phyloP scores from a whole-genome alignment of 805 yeast genomes.

The Lipomyces oligophaga region DNA sequence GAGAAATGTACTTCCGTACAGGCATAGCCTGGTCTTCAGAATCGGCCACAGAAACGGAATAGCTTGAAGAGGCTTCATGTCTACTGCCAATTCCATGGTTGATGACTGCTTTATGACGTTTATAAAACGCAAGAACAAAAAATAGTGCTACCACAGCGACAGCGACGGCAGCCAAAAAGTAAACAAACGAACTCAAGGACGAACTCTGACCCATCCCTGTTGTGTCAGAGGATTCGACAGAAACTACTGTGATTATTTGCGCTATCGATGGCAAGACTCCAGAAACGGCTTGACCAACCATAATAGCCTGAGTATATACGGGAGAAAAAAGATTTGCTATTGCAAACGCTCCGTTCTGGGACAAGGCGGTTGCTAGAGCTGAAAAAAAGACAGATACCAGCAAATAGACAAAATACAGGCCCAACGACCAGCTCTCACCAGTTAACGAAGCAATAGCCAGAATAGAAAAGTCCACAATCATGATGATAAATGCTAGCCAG shows the following conservation, averaged over 20 bases:
- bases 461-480: conserved; percentile 17
- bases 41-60: neutral
- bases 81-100: too few relatives aligned
- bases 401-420: conserved; percentile 45
- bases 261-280: conserved; percentile 87
- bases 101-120: conserved; percentile 29
- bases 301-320: conserved; percentile 77
- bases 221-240: conserved; percentile 28
- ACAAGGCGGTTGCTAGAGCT: conserved; percentile 63
- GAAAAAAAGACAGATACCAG: conserved; percentile 56
- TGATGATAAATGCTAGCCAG: conserved; percentile 20
- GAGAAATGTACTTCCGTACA: conserved; percentile 53
- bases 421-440: conserved; percentile 18
- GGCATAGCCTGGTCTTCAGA: conserved; percentile 1
- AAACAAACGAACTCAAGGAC: conserved; percentile 33
- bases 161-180: conserved; percentile 51
- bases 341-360: conserved; percentile 90
- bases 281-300: conserved; percentile 93
- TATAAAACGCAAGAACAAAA: conserved; percentile 40
- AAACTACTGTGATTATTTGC: conserved; percentile 52
- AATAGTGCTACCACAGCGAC: conserved; percentile 45
- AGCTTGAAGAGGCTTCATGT: too few relatives aligned
- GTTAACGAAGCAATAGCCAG: conserved; percentile 27
- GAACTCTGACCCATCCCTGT: conserved; percentile 2
- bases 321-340: conserved; percentile 73